Base-by-base conservation (phyloP, 192 early-diverging fungal genomes). In the Glomus cerebriforme region DNA sequence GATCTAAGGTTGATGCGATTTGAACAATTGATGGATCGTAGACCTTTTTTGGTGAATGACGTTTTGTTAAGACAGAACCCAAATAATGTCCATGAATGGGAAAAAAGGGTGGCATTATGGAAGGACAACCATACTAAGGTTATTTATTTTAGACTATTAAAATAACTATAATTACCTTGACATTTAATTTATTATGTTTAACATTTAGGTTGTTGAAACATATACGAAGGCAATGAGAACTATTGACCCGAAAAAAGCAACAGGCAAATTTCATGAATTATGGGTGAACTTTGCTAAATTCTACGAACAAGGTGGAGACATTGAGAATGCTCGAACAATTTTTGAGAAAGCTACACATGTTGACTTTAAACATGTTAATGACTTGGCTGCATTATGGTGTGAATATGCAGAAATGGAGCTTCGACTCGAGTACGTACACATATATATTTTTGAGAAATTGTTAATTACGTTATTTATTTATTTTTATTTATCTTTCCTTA, bases 11-110 rank as follows among this genome's bases (percentile, higher is more conserved):
- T 99, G 35, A 86, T 92, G 72, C 86, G 97, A 59, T 90, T 99
- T 59, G 98, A 98, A 79, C 89, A 93, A 71, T 83, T 99, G 39
- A 95, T 99, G 91, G 92, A 96, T 73, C 90, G 96, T 1, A 91
- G 97, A 9, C 93, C 97, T 13, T 93, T 98, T 81, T 82, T 99
- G 45, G 95, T 96, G 27, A 98, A 93, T 82, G 96, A 97, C 81
- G 97, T 99, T 0, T 81, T 95, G 64, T 82, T 99, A 58, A 85
- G 96, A 37, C 95, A 97, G 81, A 97, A 95, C 79, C 95, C 95
- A 9, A 92, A 96, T 79, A 95, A 93, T 73, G 96, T 97, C 27
- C 78, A 89, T 62, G 95, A 97, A 78, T 99, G 98, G 98, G 88
- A 96, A 82, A 92, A 92, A 76, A 92, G 98, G 8, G 95, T 90